Base-by-base conservation (phyloP, 1,139 yeast genomes). In the Geotrichum carabidarum region DNA sequence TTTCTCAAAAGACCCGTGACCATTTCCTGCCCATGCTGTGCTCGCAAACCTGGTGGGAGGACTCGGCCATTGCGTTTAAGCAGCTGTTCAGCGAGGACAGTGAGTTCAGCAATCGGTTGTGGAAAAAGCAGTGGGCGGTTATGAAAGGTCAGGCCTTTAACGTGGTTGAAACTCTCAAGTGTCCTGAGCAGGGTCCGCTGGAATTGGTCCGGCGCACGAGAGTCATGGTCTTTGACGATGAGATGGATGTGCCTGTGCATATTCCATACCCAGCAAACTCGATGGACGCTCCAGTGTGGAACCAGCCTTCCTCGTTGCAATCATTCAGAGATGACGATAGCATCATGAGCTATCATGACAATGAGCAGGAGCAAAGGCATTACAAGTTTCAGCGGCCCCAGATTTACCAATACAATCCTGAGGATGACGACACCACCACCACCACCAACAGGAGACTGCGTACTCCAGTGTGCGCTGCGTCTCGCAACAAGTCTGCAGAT, bases 91-190 rank as follows among this genome's bases (percentile, higher is more conserved):
- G 75, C 50, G 73, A 78, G 48, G 90, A 84, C 64, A 68, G 76
- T 1, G 87, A 83, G 59, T 84, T 84, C 65, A 81, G 79, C 59
- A 81, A 78, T 58, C 71, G 88, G 49, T 77, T 84, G 82, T 85
- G 87, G 83, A 72, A 70, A 44, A 78, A 80, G 57, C 93, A 86
- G 63, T 74, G 84, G 74, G 83, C 88, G 0, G 85, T 85, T 0
- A 63, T 86, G 62, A 85, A 85, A 63, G 94, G 94, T 0, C 93
- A 86, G 63, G 89, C 93, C 0, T 84, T 83, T 69, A 84, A 84
- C 61, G 84, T 85, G 7, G 85, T 84, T 4, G 89, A 85, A 60
- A 77, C 84, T 0, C 68, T 85, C 53, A 81, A 81, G 62, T 69
- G 74, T 44, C 74, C 75, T 1, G 76, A 78, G 47, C 84, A 82